Evolutionary conservation across 2,329 filamentous ascomycete species (phyloP).

Genomic region (Emmonsiellopsis sp.): DNA sequence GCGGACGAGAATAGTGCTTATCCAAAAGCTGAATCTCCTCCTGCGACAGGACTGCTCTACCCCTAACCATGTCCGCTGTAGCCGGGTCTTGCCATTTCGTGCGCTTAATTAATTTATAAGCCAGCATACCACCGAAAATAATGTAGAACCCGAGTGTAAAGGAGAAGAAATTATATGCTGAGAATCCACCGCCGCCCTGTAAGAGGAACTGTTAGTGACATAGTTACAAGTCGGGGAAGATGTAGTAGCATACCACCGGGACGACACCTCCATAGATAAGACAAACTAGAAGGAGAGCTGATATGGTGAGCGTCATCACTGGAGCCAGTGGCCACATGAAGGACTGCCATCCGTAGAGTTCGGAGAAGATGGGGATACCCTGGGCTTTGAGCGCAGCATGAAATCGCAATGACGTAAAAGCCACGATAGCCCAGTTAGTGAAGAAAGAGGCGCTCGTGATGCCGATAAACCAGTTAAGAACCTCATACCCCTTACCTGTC

Average conservation of each 20-base stretch:
- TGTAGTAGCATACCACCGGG: neutral
- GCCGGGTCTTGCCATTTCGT: neutral
- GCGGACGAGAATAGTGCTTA: neutral
- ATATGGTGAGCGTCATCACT: neutral
- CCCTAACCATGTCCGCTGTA: neutral
- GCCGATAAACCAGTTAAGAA: neutral
- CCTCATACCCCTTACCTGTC: neutral
- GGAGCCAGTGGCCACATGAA: neutral
- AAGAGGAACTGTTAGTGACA: neutral
- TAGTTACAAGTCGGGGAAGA: neutral
- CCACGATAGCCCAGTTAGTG: neutral
- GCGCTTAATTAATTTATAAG: neutral
- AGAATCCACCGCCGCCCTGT: neutral
- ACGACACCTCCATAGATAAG: neutral
- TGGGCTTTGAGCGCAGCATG: neutral
- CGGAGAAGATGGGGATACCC: neutral
- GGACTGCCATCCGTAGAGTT: neutral
- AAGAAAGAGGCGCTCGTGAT: neutral
- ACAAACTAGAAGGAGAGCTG: neutral
- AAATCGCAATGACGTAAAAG: neutral
- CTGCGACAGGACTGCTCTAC: neutral
- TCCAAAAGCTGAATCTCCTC: neutral
- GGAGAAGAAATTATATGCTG: neutral
- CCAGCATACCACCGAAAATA: neutral
- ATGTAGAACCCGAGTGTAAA: neutral